Evolutionary conservation across 2,329 filamentous ascomycete genomes (phyloP).

Genomic region (Ophiocordyceps polyrhachis-furcata): DNA sequence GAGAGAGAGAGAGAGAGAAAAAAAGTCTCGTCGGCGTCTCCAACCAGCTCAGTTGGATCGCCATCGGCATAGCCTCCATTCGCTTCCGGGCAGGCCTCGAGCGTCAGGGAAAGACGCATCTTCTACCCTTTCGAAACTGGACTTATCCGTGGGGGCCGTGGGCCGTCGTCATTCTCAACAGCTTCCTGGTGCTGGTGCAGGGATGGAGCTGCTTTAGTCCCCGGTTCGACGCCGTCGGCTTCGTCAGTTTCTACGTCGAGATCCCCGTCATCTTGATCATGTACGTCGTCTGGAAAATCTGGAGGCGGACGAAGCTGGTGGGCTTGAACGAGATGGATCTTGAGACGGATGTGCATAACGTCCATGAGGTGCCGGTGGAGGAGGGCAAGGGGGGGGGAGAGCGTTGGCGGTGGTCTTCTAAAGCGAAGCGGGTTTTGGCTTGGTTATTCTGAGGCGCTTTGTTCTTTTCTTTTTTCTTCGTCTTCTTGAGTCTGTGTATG

Average conservation of each 20-base stretch:
- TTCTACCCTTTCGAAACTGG: constrained; percentile 46
- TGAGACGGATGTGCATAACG: constrained; percentile 37
- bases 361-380: constrained; percentile 14
- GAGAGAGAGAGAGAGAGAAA: too few relatives aligned
- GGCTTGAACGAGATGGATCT: constrained; percentile 43
- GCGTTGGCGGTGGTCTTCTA: constrained; percentile 25
- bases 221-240: constrained; percentile 35
- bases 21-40: constrained; percentile 43
- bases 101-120: constrained; percentile 38
- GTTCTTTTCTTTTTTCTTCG: too few relatives aligned
- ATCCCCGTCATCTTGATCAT: constrained; percentile 42
- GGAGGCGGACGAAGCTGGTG: constrained; percentile 42
- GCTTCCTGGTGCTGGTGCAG: constrained; percentile 41
- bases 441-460: constrained; percentile 16
- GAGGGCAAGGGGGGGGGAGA: constrained; percentile 7
- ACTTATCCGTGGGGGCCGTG: constrained; percentile 45
- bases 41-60: constrained; percentile 47
- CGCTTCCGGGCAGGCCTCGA: constrained; percentile 41
- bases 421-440: constrained; percentile 7
- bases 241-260: constrained; percentile 46
- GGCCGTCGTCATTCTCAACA: constrained; percentile 35
- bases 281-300: constrained; percentile 52
- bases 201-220: constrained; percentile 46
- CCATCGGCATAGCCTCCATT: constrained; percentile 45
- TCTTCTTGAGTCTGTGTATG: too few relatives aligned